These are phyloP conservation scores for Lasiodiplodia hormozganensis DNA, from an alignment of 2,329 filamentous ascomycete genomes.

Conservation along the genomic window DNA sequence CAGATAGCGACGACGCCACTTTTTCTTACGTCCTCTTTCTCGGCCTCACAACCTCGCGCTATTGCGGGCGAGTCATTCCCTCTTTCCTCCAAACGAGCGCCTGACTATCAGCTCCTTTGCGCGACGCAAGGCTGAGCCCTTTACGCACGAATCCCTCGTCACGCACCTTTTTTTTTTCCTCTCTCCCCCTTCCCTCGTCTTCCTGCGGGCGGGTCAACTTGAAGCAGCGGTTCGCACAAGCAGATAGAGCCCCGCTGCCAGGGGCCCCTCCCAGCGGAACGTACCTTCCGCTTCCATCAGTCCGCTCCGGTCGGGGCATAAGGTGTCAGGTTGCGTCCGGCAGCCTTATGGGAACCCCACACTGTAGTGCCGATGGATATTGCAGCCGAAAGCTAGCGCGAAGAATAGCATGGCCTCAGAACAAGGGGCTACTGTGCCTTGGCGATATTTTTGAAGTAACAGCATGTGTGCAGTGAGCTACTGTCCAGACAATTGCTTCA, in stretches of 20 bases:
- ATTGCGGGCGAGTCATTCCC: not conserved
- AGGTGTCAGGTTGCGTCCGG: not conserved
- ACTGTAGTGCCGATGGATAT: not conserved
- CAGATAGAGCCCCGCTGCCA: not conserved
- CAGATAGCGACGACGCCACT: not conserved
- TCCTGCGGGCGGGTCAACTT: no score
- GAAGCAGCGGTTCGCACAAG: not conserved
- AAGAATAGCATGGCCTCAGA: no score
- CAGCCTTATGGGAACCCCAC: not conserved
- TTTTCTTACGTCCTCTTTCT: not conserved
- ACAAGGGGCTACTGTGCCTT: no score
- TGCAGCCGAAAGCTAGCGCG: no score
- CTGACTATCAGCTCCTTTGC: not conserved
- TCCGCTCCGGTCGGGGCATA: not conserved
- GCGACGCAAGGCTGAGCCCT: not conserved
- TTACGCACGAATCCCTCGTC: not conserved
- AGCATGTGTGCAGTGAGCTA: no score
- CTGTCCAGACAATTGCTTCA: no score
- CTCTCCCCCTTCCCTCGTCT: not conserved
- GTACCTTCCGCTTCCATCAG: not conserved
- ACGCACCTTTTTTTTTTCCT: not conserved
- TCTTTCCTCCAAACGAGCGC: not conserved
- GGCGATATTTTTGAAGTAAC: no score
- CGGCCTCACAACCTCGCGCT: not conserved
- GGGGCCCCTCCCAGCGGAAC: not conserved